phyloP scores from a whole-genome alignment of 139 green algal species.

The Chlorella sorokiniana region DNA sequence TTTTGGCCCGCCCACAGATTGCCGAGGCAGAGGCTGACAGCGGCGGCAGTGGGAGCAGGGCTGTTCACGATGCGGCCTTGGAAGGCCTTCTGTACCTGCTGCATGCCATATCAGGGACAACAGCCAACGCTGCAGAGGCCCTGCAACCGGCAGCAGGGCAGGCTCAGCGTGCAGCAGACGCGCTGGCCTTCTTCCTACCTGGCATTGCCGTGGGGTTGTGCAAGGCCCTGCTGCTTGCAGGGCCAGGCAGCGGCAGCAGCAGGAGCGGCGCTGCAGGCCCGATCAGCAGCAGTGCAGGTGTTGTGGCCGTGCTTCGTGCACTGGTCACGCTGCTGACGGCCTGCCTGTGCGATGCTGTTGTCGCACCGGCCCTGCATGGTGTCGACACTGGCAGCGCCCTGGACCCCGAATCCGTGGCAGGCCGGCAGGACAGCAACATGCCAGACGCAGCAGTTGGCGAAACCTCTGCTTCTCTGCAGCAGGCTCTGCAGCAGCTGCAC shows the following conservation, averaged over 20 bases:
- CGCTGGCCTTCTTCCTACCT: constrained; percentile 72
- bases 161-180: constrained; percentile 38
- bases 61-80: constrained; percentile 55
- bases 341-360: constrained; percentile 37
- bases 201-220: constrained; percentile 62
- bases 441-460: not conserved
- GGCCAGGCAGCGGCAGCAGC: not conserved
- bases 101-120: not conserved
- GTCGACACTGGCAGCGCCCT: too few species aligned
- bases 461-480: not conserved
- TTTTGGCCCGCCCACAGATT: constrained; percentile 47
- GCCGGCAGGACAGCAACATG: not conserved
- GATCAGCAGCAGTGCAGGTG: constrained; percentile 31
- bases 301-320: constrained; percentile 39
- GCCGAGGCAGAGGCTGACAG: constrained; percentile 55
- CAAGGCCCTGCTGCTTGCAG: constrained; percentile 50
- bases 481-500: constrained; percentile 22
- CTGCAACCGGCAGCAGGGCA: not conserved
- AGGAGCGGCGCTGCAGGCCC: not conserved
- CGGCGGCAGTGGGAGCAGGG: constrained; percentile 56
- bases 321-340: constrained; percentile 38
- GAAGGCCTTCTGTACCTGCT: constrained; percentile 47
- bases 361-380: constrained; percentile 20
- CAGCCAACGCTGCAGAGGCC: not conserved
- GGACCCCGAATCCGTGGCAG: too few species aligned